Base-by-base conservation (phyloP, 305 asterid species). In the Euphrasia arctica region DNA sequence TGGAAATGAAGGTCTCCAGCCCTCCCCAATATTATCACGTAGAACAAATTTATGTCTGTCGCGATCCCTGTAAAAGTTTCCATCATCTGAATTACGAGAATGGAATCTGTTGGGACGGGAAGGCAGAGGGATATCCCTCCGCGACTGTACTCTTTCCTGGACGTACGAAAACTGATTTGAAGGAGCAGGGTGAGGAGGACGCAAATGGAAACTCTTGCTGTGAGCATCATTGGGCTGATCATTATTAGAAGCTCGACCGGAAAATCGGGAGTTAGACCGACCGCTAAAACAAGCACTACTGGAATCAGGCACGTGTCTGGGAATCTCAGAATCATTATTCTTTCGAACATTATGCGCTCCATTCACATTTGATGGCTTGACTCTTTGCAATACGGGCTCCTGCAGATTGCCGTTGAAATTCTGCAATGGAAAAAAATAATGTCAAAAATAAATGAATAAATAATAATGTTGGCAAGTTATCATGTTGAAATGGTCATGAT, bases 171-270 rank as follows among this genome's bases (percentile, higher is more conserved):
- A 91, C 64, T 88, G 96, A 78, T 86, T 82, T 60, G 98, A 81
- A 50, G 97, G 93, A 77, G 91, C 86, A 5, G 93, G 96, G 49
- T 84, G 87, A 61, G 97, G 96, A 62, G 97, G 97, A 10, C 81
- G 93, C 61, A 91, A 72, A 60, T 74, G 91, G 70, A 79, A 86
- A 78, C 86, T 79, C 78, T 81, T 87, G 78, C 71, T 71, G 63
- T 72, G 74, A 65, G 80, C 60, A 62, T 85, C 91, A 48, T 74
- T 70, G 7, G 74, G 78, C 50, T 72, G 87, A 59, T 58, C 63
- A 48, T 74, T 76, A 70, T 77, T 80, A 70, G 79, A 75, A 32
- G 72, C 77, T 60, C 76, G 81, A 11, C 71, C 59, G 29, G 83
- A 72, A 54, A 71, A 68, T 69, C 66, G 79, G 62, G 82, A 70